Evolutionary conservation across 2,329 filamentous ascomycete species (phyloP), one percentile per base, ranked within the genome.

Genomic region (Microdochium bolleyi): DNA sequence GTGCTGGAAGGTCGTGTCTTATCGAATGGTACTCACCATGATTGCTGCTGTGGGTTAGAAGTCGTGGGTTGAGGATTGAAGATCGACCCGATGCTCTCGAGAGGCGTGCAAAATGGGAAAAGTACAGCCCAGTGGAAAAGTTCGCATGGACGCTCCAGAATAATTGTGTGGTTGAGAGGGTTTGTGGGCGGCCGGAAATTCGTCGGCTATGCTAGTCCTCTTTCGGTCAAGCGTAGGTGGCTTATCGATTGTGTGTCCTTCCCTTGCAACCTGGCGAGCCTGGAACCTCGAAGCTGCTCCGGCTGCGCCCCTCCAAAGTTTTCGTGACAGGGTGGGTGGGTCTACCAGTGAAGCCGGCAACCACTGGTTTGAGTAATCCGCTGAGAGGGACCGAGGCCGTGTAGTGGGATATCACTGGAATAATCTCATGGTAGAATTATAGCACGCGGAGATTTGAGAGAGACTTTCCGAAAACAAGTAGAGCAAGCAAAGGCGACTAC

Each of bases 1-100:
- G 56, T 61, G 57, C 24, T 46, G 41, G 41, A 46, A 46, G 41
- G 41, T 46, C 41, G 41, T 46, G 21, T 46, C 4, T 46, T 19
- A 46, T 46, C 41, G 41, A 22, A 22, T 46, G 5, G 13, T 27
- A 27, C 50, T 46, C 44, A 51, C 50, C 50, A 51, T 51, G 37
- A 25, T 32, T 25, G 21, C 38, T 51, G 50, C 50, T 51, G 49
- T 41, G 30, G 19, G 49, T 41, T 37, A 51, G 30, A 24, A 22
- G 37, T 22, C 38, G 25, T 22, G 27, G 30, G 50, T 9, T 50
- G 49, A 9, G 22, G 50, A 21, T 41, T 51, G 24, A 27, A 27
- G n/a, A 24, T 49, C 48, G 48, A 49, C 48, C 48, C 24, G 24
- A 5, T 41, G 5, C 9, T 21, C 8, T 48, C 10, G 19, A 48